These are phyloP conservation scores for Physcomitrium patens DNA, from an alignment of 225 moss, liverwort and hornwort genomes.

Conservation along the genomic window DNA sequence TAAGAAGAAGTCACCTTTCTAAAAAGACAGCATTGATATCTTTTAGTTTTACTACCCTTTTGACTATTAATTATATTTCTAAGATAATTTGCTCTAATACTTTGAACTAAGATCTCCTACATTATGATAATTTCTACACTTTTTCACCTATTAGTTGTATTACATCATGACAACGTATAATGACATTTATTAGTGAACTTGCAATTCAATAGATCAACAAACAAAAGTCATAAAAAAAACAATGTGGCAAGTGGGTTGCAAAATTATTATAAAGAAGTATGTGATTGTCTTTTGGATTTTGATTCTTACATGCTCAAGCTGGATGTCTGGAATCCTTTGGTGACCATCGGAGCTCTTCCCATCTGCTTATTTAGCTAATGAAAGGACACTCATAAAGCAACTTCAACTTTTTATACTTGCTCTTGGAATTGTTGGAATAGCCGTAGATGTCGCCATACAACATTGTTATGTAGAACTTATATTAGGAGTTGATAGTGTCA, in stretches of 20 bases:
- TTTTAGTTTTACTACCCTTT: too few species aligned
- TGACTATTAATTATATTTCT: too few species aligned
- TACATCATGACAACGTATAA: slow-evolving; percentile 72
- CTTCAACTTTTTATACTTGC: slow-evolving; percentile 67
- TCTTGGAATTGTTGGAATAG: slow-evolving; percentile 74
- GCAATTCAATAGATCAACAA: background rate
- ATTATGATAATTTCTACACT: too few species aligned
- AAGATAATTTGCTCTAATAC: too few species aligned
- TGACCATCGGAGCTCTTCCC: slow-evolving; percentile 86
- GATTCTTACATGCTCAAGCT: slow-evolving; percentile 69
- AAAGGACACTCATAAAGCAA: slow-evolving; percentile 83
- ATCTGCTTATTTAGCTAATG: slow-evolving; percentile 92
- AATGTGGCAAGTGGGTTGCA: too few species aligned
- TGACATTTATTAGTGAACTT: slow-evolving; percentile 88
- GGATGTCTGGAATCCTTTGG: slow-evolving; percentile 68
- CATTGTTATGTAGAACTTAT: slow-evolving; percentile 88
- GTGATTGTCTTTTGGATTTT: background rate
- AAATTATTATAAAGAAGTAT: background rate
- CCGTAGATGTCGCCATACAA: slow-evolving; percentile 88
- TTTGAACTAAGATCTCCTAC: too few species aligned
- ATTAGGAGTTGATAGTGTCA: slow-evolving; percentile 79
- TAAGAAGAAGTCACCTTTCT: too few species aligned
- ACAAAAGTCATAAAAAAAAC: background rate
- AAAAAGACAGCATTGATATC: too few species aligned
- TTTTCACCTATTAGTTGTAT: too few species aligned